Conservation (phyloP, 2,329 filamentous ascomycete species). For the Exophiala oligosperma region DNA sequence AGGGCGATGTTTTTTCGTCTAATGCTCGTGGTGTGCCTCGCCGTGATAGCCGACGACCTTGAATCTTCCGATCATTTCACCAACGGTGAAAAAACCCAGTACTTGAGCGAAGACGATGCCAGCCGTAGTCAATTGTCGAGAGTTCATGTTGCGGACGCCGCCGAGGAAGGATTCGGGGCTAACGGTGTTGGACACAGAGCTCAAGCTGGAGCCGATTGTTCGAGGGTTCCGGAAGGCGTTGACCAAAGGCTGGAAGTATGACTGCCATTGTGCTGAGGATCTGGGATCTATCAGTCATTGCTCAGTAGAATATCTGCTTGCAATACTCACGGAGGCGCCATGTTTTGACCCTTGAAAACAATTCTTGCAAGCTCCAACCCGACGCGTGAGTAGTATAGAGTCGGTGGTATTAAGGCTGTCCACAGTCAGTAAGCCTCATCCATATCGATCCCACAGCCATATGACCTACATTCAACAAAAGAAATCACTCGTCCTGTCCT, state of each 20-base stretch:
- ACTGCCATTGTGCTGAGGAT: constrained; percentile 74
- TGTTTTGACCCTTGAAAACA: constrained; percentile 83
- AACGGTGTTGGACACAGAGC: constrained; percentile 54
- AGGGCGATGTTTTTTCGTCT: constrained; percentile 7
- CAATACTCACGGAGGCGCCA: constrained; percentile 85
- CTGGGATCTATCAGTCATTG: constrained; percentile 3
- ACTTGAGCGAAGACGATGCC: constrained; percentile 83
- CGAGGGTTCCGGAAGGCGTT: constrained; percentile 71
- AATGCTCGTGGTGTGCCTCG: constrained; percentile 53
- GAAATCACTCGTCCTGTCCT: constrained; percentile 75
- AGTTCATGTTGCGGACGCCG: constrained; percentile 68
- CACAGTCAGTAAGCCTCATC: constrained; percentile 26
- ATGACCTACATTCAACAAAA: constrained; percentile 78
- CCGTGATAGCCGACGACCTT: constrained; percentile 94
- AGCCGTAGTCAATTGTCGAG: constrained; percentile 67
- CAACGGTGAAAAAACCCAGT: constrained; percentile 95
- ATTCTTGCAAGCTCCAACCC: constrained; percentile 84
- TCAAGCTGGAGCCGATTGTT: constrained; percentile 47
- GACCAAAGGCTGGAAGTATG: constrained; percentile 75
- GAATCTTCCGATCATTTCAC: constrained; percentile 92
- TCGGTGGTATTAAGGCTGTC: constrained; percentile 78
- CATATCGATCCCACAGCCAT: constrained; percentile 8
- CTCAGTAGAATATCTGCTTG: constrained; percentile 3
- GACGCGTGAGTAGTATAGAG: constrained; percentile 90
- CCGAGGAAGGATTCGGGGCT: constrained; percentile 57